A percentile compares a stretch with the other conserved stretches of the same genome.
Evolutionary conservation across 495 filamentous ascomycete genomes (phyloP).

Genomic region (Tuber brumale): DNA sequence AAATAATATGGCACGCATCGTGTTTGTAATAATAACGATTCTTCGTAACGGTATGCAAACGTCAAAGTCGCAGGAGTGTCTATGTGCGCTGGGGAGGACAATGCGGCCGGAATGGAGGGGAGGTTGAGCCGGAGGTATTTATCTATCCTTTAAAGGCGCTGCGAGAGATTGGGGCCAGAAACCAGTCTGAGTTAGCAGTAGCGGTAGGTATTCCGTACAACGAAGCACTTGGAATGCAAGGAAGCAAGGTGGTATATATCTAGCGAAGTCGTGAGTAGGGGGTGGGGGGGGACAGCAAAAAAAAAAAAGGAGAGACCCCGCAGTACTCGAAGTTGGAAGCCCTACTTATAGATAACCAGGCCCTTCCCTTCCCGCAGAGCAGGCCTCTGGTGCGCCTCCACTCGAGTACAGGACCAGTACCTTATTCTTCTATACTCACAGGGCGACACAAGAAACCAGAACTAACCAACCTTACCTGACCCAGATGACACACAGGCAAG

Average conservation of each 20-base stretch:
- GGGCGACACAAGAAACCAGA: background rate
- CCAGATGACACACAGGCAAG: background rate
- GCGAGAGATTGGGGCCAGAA: conserved; percentile 1
- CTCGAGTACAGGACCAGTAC: background rate
- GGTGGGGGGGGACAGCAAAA: background rate
- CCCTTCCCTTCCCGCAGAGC: background rate
- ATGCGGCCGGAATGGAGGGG: conserved; percentile 16
- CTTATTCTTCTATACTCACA: background rate
- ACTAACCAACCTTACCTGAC: background rate
- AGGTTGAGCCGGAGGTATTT: background rate
- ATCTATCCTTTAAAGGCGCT: conserved; percentile 12
- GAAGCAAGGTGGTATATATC: background rate
- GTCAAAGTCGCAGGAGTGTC: background rate
- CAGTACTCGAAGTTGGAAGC: background rate
- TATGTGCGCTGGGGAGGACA: conserved; percentile 2
- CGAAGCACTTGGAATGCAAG: background rate
- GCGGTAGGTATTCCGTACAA: background rate
- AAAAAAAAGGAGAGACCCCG: background rate
- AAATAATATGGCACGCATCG: background rate
- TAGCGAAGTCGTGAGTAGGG: background rate
- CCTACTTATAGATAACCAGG: background rate
- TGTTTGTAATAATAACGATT: background rate
- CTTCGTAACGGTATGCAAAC: background rate
- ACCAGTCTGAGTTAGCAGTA: background rate
- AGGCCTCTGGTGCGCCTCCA: background rate